Base-by-base conservation (phyloP, 345 rosid genomes). In the Hibiscus tridactylites region DNA sequence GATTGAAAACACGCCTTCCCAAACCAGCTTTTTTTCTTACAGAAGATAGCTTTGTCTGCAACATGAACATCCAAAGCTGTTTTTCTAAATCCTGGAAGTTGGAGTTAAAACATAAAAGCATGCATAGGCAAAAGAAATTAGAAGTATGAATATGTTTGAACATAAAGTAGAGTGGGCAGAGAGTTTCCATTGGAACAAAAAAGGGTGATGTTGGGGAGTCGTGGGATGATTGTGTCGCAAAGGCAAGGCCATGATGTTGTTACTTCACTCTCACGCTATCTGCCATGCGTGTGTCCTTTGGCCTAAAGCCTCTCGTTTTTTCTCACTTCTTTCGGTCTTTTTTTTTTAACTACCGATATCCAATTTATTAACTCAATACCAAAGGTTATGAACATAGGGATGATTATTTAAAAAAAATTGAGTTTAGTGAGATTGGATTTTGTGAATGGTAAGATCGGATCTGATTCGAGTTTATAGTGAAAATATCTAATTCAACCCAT, bases 1-100 rank as follows among this genome's bases (percentile, higher is more conserved):
- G 77, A 65, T 49, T 50, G 54, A 87, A 88, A 33, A 33, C 37
- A 86, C 82, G 90, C 90, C 84, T 74, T 78, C 74, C 75, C 49
- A 76, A 33, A n/a, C 57, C 17, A 50, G 8, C 54, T 33, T 33
- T 33, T 28, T 28, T 33, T 33, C 37, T 33, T 33, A 33, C 37
- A 33, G 37, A 33, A 33, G 37, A 33, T 33, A 33, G 37, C 37
- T 33, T 33, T 33, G 37, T 33, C 37, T 33, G 37, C 37, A 33
- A 33, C 37, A 33, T 33, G 37, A 33, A 33, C 37, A 4, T 4
- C 37, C 37, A 33, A 33, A 33, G 37, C 37, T 33, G 37, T 33
- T 33, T 33, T 33, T 33, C 37, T 33, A 33, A 33, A 33, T 33
- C 37, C 37, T 33, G 37, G 37, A 33, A 33, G 37, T 33, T 4